Evolutionary conservation across 2,329 filamentous ascomycete species (phyloP), one percentile per base, ranked within the genome.

Genomic region (Stagonosporopsis tanaceti): DNA sequence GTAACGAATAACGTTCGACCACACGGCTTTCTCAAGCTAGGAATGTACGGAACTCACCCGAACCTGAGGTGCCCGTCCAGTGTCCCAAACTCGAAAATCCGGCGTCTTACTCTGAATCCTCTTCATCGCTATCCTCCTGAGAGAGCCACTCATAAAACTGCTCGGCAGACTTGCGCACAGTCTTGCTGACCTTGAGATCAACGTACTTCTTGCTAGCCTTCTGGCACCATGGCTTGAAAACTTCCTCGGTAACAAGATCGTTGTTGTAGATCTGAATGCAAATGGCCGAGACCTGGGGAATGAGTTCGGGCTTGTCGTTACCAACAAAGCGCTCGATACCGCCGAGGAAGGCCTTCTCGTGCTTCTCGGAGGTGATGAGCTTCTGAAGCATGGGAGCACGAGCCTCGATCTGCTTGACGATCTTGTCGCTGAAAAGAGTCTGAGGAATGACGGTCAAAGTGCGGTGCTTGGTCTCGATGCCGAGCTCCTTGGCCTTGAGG

Each of bases 161-260:
- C 82, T 96, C 91, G 51, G 95, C 93, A 65, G 92, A 90, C 84
- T 96, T 94, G 81, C 93, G 92, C 62, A 98, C 93, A 85, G 96
- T 96, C 85, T 93, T 94, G 81, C 92, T 96, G 60, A 88, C 93
- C 59, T 89, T 76, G 60, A 96, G 79, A 76, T 98, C 94, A 68
- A 96, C 91, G 77, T 98, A 98, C 83, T 97, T 97, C 89, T 96
- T 97, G 87, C 92, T 97, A 58, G 94, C 93, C 85, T 95, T 97
- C 75, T 86, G 85, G 65, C 93, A 94, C 94, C 95, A 99, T 68
- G 89, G 89, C 79, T 89, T 91, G 75, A 96, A 87, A 15, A 93
- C 87, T 63, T 97, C 93, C 82, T 99, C 95, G 48, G 85, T 88
- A 70, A 97, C 82, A 53, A 99, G 85, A 67, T 99, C 95, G 71